Evolutionary conservation across 208 protist genomes (phyloP).

Genomic region (Wallacemonas sp.): DNA sequence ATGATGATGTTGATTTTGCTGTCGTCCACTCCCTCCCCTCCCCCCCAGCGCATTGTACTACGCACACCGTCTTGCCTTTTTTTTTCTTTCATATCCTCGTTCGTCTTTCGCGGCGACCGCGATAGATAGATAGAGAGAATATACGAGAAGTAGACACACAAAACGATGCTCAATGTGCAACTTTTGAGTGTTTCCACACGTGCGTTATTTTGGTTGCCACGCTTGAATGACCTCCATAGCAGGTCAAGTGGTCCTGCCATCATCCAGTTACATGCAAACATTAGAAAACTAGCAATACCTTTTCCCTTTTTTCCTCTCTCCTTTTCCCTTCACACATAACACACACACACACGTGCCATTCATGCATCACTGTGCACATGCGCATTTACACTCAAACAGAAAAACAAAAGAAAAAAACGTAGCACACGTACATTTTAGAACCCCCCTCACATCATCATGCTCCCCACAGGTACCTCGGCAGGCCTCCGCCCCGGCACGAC

Average conservation of each 20-base stretch:
- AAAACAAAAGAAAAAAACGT: not conserved
- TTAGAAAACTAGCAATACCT: not conserved
- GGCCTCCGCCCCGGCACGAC: conserved; percentile 70
- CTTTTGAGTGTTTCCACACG: too few species aligned
- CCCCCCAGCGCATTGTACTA: too few species aligned
- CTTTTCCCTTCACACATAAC: not conserved
- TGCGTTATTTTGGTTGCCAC: too few species aligned
- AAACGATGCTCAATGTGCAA: too few species aligned
- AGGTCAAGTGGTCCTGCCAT: too few species aligned
- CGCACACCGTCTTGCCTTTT: not conserved
- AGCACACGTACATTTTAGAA: too few species aligned
- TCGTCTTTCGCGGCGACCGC: not conserved
- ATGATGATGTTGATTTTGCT: not conserved
- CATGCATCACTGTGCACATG: too few species aligned
- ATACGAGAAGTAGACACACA: too few species aligned
- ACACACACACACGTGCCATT: not conserved
- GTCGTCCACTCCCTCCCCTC: too few species aligned
- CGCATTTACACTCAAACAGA: not conserved
- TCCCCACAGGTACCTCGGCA: conserved; percentile 24
- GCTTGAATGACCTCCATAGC: too few species aligned
- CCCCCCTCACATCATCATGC: not conserved
- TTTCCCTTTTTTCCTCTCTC: not conserved
- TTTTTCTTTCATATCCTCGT: not conserved
- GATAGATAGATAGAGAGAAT: too few species aligned
- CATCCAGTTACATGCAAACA: too few species aligned